Evolutionary conservation across 1,284 basidiomycete genomes (phyloP), one percentile per base, ranked within the genome.

Genomic region (Pseudozyma pruni): DNA sequence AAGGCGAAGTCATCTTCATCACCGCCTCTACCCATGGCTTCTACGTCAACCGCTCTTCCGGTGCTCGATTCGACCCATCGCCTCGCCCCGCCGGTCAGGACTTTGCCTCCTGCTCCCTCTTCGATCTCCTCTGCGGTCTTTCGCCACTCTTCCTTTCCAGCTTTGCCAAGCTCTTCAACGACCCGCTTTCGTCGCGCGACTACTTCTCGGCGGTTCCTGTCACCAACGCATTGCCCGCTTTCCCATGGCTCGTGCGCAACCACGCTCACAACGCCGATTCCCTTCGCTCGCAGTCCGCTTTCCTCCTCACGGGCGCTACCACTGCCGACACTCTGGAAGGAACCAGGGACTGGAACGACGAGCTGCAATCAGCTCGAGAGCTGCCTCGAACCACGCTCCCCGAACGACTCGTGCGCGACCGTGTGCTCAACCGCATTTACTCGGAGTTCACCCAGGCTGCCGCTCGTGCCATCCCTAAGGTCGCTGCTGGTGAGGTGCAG

Each of bases 341-440:
- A 19, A 85, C 86, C 5, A 83, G 87, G 52, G 87, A 88, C 76
- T 88, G 87, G 87, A 87, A 87, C 78, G 87, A 87, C 72, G 87
- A 88, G 82, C 84, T 87, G 34, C 86, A 86, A 66, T 85, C 85
- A 34, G 84, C 85, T 64, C 83, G 85, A 48, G 87, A 87, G 79
- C 79, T 87, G 34, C 86, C 86, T 11, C 81, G 83, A 54, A 74
- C 79, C 25, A 84, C 80, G 16, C 84, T 86, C 55, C 83, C 85
- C 52, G 86, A 87, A 72, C 82, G 86, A 14, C 84, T 87, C 25
- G 78, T 86, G 67, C 81, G 87, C 34, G 87, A 87, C 70, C 85
- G 86, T 58, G 84, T 87, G 74, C 81, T 86, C 42, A 85, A 85
- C 67, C 85, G 86, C 71, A 83, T 85, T 27, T 85, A 85, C 74